phyloP scores from a whole-genome alignment of 2,329 filamentous ascomycete genomes.

The Bipolaris victoriae region DNA sequence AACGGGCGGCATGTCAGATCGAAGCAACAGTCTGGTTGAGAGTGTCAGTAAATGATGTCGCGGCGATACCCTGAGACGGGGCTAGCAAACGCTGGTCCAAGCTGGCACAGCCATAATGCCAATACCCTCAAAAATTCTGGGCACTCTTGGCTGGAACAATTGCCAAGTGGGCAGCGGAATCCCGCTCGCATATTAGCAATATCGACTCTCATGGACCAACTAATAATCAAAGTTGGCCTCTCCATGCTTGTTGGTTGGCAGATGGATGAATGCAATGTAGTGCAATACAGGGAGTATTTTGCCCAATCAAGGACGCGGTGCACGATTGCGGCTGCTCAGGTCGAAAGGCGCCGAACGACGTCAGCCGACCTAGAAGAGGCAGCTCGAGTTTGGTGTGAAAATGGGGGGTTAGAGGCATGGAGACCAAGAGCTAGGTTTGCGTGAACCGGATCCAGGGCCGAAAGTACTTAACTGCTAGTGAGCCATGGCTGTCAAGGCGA shows the following conservation, averaged over 20 bases:
- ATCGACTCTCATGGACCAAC: background rate
- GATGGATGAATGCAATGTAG: too few species aligned
- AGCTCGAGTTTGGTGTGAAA: conserved; percentile 1
- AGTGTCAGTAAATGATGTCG: background rate
- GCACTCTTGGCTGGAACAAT: conserved; percentile 7
- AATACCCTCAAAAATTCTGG: conserved; percentile 5
- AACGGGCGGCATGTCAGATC: background rate
- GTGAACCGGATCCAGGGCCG: background rate
- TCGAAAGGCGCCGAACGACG: background rate
- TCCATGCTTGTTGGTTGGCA: background rate
- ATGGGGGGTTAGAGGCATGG: background rate
- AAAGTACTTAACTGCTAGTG: background rate
- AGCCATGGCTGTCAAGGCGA: background rate
- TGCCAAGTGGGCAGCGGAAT: conserved; percentile 6
- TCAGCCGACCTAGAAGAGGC: background rate
- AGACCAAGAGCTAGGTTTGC: background rate
- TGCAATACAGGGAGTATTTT: too few species aligned
- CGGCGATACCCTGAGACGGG: conserved; percentile 1
- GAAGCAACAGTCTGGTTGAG: background rate
- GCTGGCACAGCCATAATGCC: conserved; percentile 8
- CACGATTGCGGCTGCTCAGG: background rate
- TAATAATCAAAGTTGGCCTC: background rate
- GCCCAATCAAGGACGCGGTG: background rate
- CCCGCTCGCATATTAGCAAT: conserved; percentile 8
- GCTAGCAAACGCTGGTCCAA: conserved; percentile 1